Conservation (phyloP, 2,329 filamentous ascomycete species). For the Pseudodiploospora longispora region DNA sequence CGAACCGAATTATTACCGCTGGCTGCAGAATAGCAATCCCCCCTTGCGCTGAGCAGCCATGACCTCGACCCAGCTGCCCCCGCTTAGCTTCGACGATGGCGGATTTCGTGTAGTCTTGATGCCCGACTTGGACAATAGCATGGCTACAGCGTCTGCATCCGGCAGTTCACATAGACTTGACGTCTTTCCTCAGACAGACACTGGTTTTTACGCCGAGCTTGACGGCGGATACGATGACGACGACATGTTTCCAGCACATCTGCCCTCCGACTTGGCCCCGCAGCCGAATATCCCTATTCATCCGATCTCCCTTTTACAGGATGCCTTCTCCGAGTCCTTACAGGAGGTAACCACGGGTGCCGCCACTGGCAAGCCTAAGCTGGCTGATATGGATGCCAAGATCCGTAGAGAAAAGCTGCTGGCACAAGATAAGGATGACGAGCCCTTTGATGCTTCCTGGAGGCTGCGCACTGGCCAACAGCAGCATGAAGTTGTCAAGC, state of each 20-base stretch:
- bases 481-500: slow-evolving; percentile 82
- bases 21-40: too few species aligned
- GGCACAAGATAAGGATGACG: slow-evolving; percentile 58
- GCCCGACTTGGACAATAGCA: slow-evolving; percentile 9
- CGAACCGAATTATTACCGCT: too few species aligned
- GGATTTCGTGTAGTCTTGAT: slow-evolving; percentile 23
- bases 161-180: too few species aligned
- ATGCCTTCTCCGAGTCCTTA: slow-evolving; percentile 75
- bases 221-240: slow-evolving; percentile 10
- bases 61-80: slow-evolving; percentile 20
- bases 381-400: slow-evolving; percentile 48
- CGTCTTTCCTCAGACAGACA: neutral
- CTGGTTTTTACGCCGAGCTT: slow-evolving; percentile 9
- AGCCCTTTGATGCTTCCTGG: slow-evolving; percentile 68
- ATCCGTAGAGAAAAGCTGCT: slow-evolving; percentile 59
- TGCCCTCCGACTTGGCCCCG: slow-evolving; percentile 11
- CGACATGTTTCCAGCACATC: slow-evolving; percentile 3
- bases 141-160: neutral
- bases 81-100: slow-evolving; percentile 19
- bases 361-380: slow-evolving; percentile 40
- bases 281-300: slow-evolving; percentile 37
- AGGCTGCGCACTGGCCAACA: slow-evolving; percentile 65
- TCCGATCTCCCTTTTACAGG: slow-evolving; percentile 69
- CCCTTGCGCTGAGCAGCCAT: slow-evolving; percentile 10
- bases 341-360: slow-evolving; percentile 55